Evolutionary conservation across 1,284 basidiomycete species (phyloP), one percentile per base, ranked within the genome.

Genomic region (Amylostereum areolatum): DNA sequence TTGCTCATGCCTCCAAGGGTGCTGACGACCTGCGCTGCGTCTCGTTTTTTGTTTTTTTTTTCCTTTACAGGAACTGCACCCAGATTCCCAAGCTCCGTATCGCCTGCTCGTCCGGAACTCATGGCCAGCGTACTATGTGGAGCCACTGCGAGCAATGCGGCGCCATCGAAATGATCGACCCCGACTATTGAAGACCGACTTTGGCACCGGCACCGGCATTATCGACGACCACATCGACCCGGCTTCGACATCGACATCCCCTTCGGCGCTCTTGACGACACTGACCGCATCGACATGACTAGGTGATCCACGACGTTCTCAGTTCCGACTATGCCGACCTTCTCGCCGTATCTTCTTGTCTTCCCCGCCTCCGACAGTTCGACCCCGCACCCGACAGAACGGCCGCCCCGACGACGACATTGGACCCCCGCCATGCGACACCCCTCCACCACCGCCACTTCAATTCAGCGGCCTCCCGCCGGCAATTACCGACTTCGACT

Each of bases 81-180:
- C 85, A 88, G 66, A 87, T 91, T 53, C 88, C 88, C 11, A 89
- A 69, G 47, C 61, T 70, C 43, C 68, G 68, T 35, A 60, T 70
- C 51, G 67, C 68, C 0, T 70, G 68, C 51, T 64, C 66, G 11
- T 52, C 67, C 12, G 65, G 66, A 47, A 59, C 59, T 37, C 62
- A 65, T 50, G 68, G 67, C 25, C 61, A 61, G 46, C 59, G 68
- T 57, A 83, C 86, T 29, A 90, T 91, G 83, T 91, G 87, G 87
- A 85, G 82, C 57, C 83, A 85, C 64, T 91, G 88, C 66, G 85
- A 89, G 73, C 77, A 89, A 71, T 91, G 88, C 63, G 88, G 88
- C 66, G 83, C 88, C 50, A 89, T 91, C 65, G 86, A 86, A 59
- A 89, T 89, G 82, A 84, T 91, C 66, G 83, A 88, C 64, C 75